Base-by-base conservation (phyloP, 768 basidiomycete genomes). In the Trametes punicea region DNA sequence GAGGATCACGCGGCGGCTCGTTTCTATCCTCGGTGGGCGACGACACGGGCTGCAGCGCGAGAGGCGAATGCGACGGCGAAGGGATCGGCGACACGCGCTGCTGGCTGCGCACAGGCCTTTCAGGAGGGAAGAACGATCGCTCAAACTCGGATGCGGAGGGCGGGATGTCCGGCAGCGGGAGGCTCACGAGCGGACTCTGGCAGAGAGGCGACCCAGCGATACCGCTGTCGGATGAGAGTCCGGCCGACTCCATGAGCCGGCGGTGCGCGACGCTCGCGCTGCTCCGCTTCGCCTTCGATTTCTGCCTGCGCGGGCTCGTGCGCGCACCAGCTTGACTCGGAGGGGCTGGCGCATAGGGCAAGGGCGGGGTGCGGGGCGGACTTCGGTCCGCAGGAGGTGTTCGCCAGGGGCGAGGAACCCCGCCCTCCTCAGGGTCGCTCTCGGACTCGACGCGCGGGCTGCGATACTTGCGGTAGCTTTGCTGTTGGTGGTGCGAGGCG, bases 371-470 rank as follows among this genome's bases (percentile, higher is more conserved):
- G 26, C 40, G 40, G 16, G 45, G 46, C 29, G 49, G 50, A 20
- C 26, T 46, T 16, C 45, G 44, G 36, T 52, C 50, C 7, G 39
- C 50, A 2, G 56, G 29, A 20, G 56, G 31, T 21, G 47, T 39
- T 25, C 48, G 57, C 52, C 57, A 54, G 8, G 57, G 11, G 31
- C 30, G 47, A 8, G 39, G 11, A 20, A 46, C 6, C 9, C 30
- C 31, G 26, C 41, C 26, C 6, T 54, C 57, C 29, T 59, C 57
- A 2, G 33, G 40, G 31, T 59, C 57, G 47, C 57, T 59, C 21
- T 59, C 57, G 15, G 57, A 54, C 47, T 59, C 57, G 15, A 59
- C 57, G 34, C 57, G 57, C 15, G 57, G 57, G 23, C 51, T 59
- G 33, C 41, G 57, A 16, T 59, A 59, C 52, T 54, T 59, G 40